Base-by-base conservation (phyloP, 768 basidiomycete species). In the Suillus subaureus region DNA sequence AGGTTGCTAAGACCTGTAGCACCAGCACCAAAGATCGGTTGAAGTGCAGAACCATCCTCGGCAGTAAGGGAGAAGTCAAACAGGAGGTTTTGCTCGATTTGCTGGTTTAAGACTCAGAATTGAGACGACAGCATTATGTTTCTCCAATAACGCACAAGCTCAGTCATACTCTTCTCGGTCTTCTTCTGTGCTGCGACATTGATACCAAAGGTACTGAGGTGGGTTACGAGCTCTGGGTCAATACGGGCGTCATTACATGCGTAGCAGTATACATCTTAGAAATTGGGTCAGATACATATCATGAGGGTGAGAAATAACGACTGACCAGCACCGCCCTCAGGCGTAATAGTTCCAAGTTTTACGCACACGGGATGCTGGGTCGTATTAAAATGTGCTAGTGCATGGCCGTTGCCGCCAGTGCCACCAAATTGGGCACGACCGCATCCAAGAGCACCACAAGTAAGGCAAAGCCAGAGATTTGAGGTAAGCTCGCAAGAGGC, bases 91-190 rank as follows among this genome's bases (percentile, higher is more conserved):
- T 98, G 95, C 74, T 99, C 96, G 70, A 99, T 91, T 91, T 99
- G 94, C 94, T 90, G 58, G 6, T 15, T 47, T 39, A 47, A 57
- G 18, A 1, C 18, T 66, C 26, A 66, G 62, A 57, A 11, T 56
- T 49, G 4, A 64, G 42, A 42, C 6, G 7, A 15, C 31, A 39
- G 5, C 7, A 18, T 18, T 1, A 39, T 35, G 43, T 37, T 3
- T 23, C 13, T 5, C 65, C 8, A 12, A 23, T 16, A 1, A 74
- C 87, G 60, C 65, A 96, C 95, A 68, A 99, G 82, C 73, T 99
- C 97, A 0, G 96, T 97, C 89, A 97, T 93, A 64, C 89, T 94
- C 79, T 97, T 98, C 75, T 97, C 95, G 0, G 96, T 98, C 79
- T 99, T 99, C 6, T 79, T 89, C 72, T 93, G 89, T 0, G 83